Conservation (phyloP, 352 stramenopile genomes). For the Globisporangium okanoganense region DNA sequence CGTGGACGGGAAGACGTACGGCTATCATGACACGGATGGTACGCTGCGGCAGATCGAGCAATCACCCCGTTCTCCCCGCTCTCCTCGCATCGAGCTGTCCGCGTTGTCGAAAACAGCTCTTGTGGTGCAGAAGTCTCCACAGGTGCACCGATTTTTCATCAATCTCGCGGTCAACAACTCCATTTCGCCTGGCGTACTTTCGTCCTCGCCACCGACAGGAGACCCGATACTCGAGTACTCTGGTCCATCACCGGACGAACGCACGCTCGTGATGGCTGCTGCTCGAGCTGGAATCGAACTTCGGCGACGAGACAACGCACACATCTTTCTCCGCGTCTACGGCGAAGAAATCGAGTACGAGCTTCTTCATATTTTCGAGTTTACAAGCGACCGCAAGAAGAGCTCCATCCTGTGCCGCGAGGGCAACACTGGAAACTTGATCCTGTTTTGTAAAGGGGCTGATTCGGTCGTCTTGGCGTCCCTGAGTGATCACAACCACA, state of each 20-base stretch:
- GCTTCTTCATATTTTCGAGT: conserved; percentile 59
- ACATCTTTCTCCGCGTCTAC: conserved; percentile 24
- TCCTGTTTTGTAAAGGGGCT: conserved; percentile 82
- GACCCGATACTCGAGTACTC: conserved; percentile 47
- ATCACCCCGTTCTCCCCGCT: not conserved
- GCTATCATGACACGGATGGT: conserved; percentile 28
- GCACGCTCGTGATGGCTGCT: conserved; percentile 56
- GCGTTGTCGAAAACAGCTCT: not conserved
- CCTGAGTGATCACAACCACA: conserved; percentile 27
- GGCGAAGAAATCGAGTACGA: conserved; percentile 30
- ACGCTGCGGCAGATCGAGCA: conserved; percentile 24
- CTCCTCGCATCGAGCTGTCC: not conserved
- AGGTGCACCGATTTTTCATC: conserved; percentile 37
- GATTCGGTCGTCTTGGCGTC: conserved; percentile 80
- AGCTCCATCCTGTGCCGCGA: conserved; percentile 55
- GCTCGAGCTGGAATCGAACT: conserved; percentile 44
- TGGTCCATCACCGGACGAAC: conserved; percentile 77
- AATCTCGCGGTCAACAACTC: conserved; percentile 64
- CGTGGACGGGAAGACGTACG: conserved; percentile 73
- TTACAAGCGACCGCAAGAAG: conserved; percentile 64
- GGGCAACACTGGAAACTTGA: conserved; percentile 20
- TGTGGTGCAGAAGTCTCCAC: conserved; percentile 17
- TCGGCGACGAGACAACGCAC: conserved; percentile 24
- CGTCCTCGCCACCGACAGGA: not conserved
- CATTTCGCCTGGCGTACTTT: conserved; percentile 29